Evolutionary conservation across 2,329 filamentous ascomycete species (phyloP), one percentile per base, ranked within the genome.

Genomic region (Penicillium sp.): DNA sequence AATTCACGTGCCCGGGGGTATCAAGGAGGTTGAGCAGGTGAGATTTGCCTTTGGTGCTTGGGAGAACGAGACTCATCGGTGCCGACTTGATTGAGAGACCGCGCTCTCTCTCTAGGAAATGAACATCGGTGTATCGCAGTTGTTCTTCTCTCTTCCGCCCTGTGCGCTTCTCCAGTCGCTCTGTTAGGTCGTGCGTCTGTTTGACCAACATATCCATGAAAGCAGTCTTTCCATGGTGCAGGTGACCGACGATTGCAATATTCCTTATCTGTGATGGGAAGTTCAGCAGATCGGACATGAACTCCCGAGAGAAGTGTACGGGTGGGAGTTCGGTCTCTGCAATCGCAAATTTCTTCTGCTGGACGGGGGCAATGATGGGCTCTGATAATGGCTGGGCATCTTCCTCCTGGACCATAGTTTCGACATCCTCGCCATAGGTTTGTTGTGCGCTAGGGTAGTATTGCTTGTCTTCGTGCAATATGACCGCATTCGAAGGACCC

Each of bases 401-500:
- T 78, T 97, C 94, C 76, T 99, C 94, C 72, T 97, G 90, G 38
- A 99, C 93, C 75, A 96, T 80, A 1, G 93, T 94, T 78, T 99
- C 94, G 68, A 99, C 94, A 77, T 94, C 93, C 67, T 87, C 84
- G 52, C 94, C 94, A 73, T 97, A 99, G 42, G 96, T 88, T 75
- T 99, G 94, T 72, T 93, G 88, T 56, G 94, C 94, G n/a, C 93
- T 96, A 31, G 94, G 94, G 73, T 99, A 99, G 77, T 99, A 99
- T 74, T 97, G 94, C 77, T 99, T 99, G 79, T 99, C 94, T 81
- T 99, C 94, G 78, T 99, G 94, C 46, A 99, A 84, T 57, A 99
- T 85, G n/a, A 99, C 92, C 51, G 94, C 93, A 75, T 97, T 99
- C 6, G 93, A 97, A 4, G 93, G 90, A 15, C 90, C 92, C 49